Base-by-base conservation (phyloP, 2,329 filamentous ascomycete genomes). In the Pezizomycotina sp. region DNA sequence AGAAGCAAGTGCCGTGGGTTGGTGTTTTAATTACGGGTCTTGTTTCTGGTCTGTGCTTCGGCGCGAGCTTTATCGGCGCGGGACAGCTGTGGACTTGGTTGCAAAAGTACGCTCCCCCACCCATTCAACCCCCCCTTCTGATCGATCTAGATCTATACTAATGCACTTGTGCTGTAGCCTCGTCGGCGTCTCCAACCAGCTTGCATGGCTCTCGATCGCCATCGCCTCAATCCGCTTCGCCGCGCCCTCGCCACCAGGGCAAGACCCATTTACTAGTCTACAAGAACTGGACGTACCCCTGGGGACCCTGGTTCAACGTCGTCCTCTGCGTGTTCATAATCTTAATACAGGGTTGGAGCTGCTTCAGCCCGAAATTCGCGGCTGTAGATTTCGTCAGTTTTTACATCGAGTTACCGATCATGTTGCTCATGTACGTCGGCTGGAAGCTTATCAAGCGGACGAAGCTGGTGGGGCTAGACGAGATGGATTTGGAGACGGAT, bases 311-410 rank as follows among this genome's bases (percentile, higher is more conserved):
- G 50, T 57, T 67, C 35, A 63, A 66, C 6, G 63, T 81, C 1
- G 53, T 66, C 10, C 52, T 71, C 15, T 65, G 81, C 34, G 53
- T 56, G 3, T 57, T 80, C 16, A 61, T 84, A n/a, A 69, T 66
- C 1, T 56, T 84, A 3, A 74, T 79, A 48, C 81, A 81, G 49
- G 79, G 77, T 1, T 86, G 83, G 56, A 67, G 73, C 22, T 68
- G 77, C 9, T 84, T 86, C 53, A 76, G 75, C 53, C 0, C 58
- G 62, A 5, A 62, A 72, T 18, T 86, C 73, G 67, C 66, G 62
- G 66, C 64, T 0, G 61, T 64, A 4, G 62, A 63, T 48, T 89
- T 89, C 50, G 42, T 75, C n/a, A 67, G 69, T 0, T 64, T 31
- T 5, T 77, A 77, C 48, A 64, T 75, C n/a, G 71, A 71, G 6